These are phyloP conservation scores for Ampelomyces quisqualis DNA, from an alignment of 2,329 filamentous ascomycete species.

Conservation along the genomic window DNA sequence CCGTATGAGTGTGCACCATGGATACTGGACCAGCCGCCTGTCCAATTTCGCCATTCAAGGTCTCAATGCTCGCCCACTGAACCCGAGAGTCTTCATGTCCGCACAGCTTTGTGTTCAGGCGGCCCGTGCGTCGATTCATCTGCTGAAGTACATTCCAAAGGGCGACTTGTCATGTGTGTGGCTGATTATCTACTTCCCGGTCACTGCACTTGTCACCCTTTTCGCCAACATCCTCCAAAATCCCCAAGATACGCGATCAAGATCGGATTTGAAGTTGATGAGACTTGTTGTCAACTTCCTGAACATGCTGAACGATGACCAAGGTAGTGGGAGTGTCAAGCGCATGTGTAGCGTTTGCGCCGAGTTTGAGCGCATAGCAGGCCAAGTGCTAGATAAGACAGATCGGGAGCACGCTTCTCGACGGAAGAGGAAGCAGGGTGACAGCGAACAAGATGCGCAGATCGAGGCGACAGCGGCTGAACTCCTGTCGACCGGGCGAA, in stretches of 20 bases:
- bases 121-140: conserved; percentile 85
- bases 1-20: conserved; percentile 96
- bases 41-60: conserved; percentile 96
- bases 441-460: conserved; percentile 52
- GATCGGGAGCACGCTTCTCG: conserved; percentile 80
- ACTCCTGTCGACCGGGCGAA: conserved; percentile 34
- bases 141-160: conserved; percentile 94
- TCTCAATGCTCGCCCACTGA: conserved; percentile 83
- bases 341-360: conserved; percentile 91
- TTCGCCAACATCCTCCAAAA: conserved; percentile 98
- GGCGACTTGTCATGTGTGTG: conserved; percentile 94
- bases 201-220: conserved; percentile 88
- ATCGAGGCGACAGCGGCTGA: conserved; percentile 42
- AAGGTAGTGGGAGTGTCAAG: conserved; percentile 85
- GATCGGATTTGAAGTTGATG: conserved; percentile 89
- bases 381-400: conserved; percentile 84
- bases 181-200: conserved; percentile 95
- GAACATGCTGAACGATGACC: conserved; percentile 83
- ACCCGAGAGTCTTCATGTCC: conserved; percentile 91
- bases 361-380: conserved; percentile 95
- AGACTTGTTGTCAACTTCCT: conserved; percentile 89
- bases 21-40: conserved; percentile 94
- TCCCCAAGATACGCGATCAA: conserved; percentile 81
- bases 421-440: conserved; percentile 76
- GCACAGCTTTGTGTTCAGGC: conserved; percentile 90